Base-by-base conservation (phyloP, 139 green algal species). In the Tetraselmis striata region DNA sequence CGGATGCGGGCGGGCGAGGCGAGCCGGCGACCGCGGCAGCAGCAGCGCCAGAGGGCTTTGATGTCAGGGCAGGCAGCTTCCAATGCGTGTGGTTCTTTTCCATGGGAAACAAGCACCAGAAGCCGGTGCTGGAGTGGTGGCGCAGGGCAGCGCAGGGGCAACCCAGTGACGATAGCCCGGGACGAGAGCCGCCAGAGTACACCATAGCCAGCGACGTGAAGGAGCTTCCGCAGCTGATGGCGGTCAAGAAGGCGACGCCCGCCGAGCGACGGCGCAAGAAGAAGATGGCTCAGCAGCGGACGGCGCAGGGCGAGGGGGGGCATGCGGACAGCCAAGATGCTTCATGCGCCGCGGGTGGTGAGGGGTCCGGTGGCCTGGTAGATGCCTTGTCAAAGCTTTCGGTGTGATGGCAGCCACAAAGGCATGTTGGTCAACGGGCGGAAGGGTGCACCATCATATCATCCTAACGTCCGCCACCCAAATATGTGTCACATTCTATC, bases 71-170 rank as follows among this genome's bases (percentile, higher is more conserved):
- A 1, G 82, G 82, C 31, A 82, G 77, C 59, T 85, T 85, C 59
- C 82, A 86, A 31, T 86, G 83, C 59, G 83, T 86, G 59, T 86
- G 83, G 83, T 83, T 86, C 67, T 77, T 86, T 27, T 67, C 59
- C n/a, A 31, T 86, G 23, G 83, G 83, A 1, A 32, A 80, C 26
- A 59, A 76, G 27, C 83, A 83, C 79, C 77, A 81, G 29, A 80
- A 83, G 32, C 75, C 75, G 2, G 59, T 85, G 31, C 0, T 79
- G 24, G 77, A 79, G 67, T 85, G 82, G 82, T 82, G 78, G 82
- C 67, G 28, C 28, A 28, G 18, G 18, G 18, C 45, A 5, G 11
- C 18, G 18, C 5, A 67, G 11, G 11, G 5, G 18, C 5, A 67
- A 5, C 45, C 45, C 18, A 67, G 18, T 67, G 18, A 67, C 45